These are phyloP conservation scores for Chlorella variabilis DNA, from an alignment of 163 green algal species.

Conservation along the genomic window DNA sequence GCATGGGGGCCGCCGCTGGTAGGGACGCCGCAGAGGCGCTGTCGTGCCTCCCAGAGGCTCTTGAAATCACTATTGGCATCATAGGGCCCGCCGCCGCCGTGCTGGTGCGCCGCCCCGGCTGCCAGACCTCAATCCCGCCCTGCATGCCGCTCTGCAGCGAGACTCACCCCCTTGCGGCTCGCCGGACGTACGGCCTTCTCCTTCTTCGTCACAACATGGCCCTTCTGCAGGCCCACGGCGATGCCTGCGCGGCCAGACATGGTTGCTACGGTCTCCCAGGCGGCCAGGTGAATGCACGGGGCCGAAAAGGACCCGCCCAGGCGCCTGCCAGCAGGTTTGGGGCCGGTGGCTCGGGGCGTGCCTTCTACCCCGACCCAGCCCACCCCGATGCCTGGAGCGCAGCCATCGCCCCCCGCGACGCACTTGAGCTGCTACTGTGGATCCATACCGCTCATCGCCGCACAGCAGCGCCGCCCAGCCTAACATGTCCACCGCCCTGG, in stretches of 20 bases:
- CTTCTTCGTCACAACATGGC: conserved; percentile 88
- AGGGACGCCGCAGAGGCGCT: too few relatives aligned
- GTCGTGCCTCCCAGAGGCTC: too few relatives aligned
- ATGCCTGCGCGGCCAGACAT: conserved; percentile 74
- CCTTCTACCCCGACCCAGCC: too few relatives aligned
- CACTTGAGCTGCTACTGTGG: neutral
- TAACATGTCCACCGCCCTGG: conserved; percentile 3
- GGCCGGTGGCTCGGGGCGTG: too few relatives aligned
- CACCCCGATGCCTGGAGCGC: too few relatives aligned
- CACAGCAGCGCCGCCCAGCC: neutral
- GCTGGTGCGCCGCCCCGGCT: neutral
- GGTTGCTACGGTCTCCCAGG: too few relatives aligned
- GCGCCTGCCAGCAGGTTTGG: too few relatives aligned
- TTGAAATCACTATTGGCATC: too few relatives aligned
- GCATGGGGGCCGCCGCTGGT: neutral
- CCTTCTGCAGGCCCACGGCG: conserved; percentile 93
- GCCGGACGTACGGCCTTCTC: conserved; percentile 71
- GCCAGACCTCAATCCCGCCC: neutral
- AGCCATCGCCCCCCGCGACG: neutral
- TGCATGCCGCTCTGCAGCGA: neutral
- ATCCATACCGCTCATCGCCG: neutral
- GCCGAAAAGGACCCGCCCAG: conserved; percentile 4
- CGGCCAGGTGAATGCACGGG: too few relatives aligned
- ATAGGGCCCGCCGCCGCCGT: too few relatives aligned
- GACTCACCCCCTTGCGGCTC: conserved; percentile 81